phyloP scores from a whole-genome alignment of 768 basidiomycete genomes.

The Russula compacta region DNA sequence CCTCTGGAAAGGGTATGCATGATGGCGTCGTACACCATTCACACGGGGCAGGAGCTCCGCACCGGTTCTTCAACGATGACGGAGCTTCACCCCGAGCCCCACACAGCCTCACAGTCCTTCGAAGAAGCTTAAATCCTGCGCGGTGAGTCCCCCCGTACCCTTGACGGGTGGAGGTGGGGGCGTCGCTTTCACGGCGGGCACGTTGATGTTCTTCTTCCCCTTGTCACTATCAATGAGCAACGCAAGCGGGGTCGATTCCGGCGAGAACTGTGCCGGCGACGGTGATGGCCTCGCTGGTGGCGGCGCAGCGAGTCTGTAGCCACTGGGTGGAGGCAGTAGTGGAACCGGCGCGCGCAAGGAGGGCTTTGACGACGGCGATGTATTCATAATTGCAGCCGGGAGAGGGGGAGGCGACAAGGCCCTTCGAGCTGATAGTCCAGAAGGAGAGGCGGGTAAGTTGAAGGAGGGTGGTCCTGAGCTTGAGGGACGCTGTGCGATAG shows the following conservation, averaged over 20 bases:
- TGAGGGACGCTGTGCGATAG: neutral
- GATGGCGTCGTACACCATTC: neutral
- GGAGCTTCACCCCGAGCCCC: too few relatives aligned
- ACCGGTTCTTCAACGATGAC: neutral
- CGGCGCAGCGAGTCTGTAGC: neutral
- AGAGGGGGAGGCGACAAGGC: neutral
- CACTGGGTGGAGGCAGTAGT: slow-evolving; percentile 10
- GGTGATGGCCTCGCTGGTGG: neutral
- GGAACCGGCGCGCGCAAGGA: neutral
- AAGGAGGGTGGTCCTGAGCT: neutral
- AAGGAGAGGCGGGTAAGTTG: neutral
- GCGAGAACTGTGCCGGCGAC: neutral
- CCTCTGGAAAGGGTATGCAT: neutral
- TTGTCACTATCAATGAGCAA: neutral
- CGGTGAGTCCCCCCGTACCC: slow-evolving; percentile 51
- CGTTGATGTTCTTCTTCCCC: slow-evolving; percentile 6
- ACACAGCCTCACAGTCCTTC: slow-evolving; percentile 46
- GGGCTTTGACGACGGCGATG: neutral
- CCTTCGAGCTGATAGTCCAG: neutral
- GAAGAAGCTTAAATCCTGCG: slow-evolving; percentile 83
- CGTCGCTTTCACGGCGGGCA: neutral
- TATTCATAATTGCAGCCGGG: neutral
- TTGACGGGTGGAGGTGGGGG: slow-evolving; percentile 17
- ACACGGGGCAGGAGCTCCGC: neutral
- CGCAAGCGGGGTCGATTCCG: slow-evolving; percentile 17